Base-by-base conservation (phyloP, 768 basidiomycete species). In the Phylloporus sp. region DNA sequence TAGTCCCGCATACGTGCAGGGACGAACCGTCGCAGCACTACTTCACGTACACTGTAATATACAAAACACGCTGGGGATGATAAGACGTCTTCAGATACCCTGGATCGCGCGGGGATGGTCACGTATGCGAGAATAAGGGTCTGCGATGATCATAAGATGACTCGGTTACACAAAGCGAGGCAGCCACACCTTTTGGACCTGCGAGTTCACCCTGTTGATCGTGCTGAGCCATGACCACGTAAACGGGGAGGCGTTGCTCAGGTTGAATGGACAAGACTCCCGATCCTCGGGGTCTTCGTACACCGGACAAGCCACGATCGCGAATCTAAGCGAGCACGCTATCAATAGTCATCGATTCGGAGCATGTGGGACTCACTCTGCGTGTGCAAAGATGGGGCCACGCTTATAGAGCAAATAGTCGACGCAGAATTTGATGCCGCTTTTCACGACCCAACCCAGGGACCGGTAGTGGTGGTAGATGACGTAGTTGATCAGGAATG, bases 161-260 rank as follows among this genome's bases (percentile, higher is more conserved):
- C 24, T 8, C 41, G 6, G 10, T 11, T 16, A 11, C 7, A 41
- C 15, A 8, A 23, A 11, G 47, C 23, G 32, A 15, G 40, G 53
- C 58, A 23, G 26, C 86, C 93, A 15, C 22, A 91, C 95, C 82
- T 99, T 99, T 71, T 94, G 92, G 5, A 98, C 95, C 65, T 97
- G 93, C 0, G 91, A 85, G 67, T 95, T 97, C 12, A 97, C 95
- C 32, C 97, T 84, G 65, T 97, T 98, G 55, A 99, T 81, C 1
- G 97, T 99, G 70, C 91, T 93, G 26, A 99, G 79, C 95, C 94
- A 97, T 12, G 90, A 80, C 97, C 97, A 99, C 10, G 85, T 75
- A 62, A 91, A 89, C 2, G 89, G 88, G 18, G 79, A 71, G 2
- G 80, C 70, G 49, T 91, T 88, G 52, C 80, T 79, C 2, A 90